phyloP scores from a whole-genome alignment of 345 rosid species.

The Eucalyptus cloeziana region DNA sequence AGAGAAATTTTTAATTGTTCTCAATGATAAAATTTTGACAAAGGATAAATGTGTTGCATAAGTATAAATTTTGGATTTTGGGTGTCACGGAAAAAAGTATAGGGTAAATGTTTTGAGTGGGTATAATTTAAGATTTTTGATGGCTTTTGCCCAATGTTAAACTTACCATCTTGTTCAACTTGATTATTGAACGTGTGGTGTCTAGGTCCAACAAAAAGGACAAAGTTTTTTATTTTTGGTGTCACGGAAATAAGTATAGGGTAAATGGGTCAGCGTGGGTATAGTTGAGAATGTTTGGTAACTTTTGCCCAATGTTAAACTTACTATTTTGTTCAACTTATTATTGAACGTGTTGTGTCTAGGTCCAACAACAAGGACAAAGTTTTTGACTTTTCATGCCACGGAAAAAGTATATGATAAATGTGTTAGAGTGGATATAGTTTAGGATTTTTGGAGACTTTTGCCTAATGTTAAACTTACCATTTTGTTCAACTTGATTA shows the following conservation, averaged over 20 bases:
- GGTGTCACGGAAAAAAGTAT: background rate
- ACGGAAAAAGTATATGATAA: background rate
- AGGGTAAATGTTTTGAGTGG: background rate
- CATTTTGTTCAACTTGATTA: background rate
- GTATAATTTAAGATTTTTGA: background rate
- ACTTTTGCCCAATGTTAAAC: background rate
- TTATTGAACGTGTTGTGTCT: background rate
- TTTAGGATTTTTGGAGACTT: too few relatives aligned
- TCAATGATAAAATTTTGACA: background rate
- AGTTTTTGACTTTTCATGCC: accelerated
- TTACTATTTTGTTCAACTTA: background rate
- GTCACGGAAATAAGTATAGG: background rate
- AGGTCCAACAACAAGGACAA: background rate
- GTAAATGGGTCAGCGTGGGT: background rate
- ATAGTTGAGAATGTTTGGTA: background rate
- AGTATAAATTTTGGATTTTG: too few relatives aligned
- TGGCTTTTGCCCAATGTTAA: background rate
- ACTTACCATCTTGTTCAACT: background rate
- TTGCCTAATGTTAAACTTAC: background rate
- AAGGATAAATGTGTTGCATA: background rate
- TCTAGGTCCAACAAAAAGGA: background rate
- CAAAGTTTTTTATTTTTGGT: too few relatives aligned
- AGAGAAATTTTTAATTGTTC: background rate
- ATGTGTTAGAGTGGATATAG: background rate
- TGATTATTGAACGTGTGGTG: background rate